Conservation (phyloP, 83 land plant species). For the Larix sibirica region DNA sequence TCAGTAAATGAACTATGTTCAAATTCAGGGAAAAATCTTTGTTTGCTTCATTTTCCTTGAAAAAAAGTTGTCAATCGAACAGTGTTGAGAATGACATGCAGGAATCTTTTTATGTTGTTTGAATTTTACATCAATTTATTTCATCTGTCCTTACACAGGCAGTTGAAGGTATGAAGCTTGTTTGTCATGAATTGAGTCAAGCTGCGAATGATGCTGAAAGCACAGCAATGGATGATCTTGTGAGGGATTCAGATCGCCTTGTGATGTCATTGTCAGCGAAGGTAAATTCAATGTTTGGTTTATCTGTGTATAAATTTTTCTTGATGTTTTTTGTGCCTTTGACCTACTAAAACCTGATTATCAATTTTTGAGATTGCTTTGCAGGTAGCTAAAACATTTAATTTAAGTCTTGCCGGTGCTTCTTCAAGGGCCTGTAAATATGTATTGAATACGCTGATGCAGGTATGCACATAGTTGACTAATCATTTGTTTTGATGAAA, state of each 20-base stretch:
- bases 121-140: not conserved
- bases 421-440: conserved; percentile 99
- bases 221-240: conserved; percentile 74
- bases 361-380: not conserved
- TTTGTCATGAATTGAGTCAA: conserved; percentile 91
- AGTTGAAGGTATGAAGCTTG: conserved; percentile 98
- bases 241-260: conserved; percentile 88
- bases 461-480: conserved; percentile 42
- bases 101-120: not conserved
- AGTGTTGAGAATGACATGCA: not conserved
- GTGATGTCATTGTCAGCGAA: conserved; percentile 80
- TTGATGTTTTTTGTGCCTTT: not conserved
- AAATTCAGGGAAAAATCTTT: not conserved
- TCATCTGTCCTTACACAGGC: conserved; percentile 50
- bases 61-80: not conserved
- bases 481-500: not conserved
- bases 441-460: conserved; percentile 97
- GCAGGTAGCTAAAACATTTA: conserved; percentile 90
- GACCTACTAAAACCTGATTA: not conserved
- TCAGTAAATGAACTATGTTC: too few relatives aligned
- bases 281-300: conserved; percentile 29
- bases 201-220: conserved; percentile 77
- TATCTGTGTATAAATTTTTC: not conserved
- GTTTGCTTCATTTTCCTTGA: not conserved
- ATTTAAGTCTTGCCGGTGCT: conserved; percentile 89